phyloP scores from a whole-genome alignment of 257 asterid genomes.

The Fraxinus americana region DNA sequence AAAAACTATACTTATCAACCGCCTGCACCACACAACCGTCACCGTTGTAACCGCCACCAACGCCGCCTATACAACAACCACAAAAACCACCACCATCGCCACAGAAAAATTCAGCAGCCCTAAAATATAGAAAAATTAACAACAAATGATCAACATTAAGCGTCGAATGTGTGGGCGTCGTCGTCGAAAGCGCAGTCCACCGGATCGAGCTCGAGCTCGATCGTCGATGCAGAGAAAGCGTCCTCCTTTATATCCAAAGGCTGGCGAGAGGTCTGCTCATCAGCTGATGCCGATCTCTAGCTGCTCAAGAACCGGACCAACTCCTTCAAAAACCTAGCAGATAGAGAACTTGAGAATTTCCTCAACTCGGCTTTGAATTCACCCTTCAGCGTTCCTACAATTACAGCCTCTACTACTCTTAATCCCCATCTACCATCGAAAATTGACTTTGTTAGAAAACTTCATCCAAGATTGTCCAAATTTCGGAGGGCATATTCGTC shows the following conservation, averaged over 20 bases:
- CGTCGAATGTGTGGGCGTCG: slow-evolving; percentile 59
- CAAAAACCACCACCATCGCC: too few species aligned
- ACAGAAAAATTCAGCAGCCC: slow-evolving; percentile 22
- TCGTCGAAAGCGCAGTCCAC: slow-evolving; percentile 28
- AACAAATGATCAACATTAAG: slow-evolving; percentile 48
- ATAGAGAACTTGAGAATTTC: too few species aligned
- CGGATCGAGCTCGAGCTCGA: slow-evolving; percentile 39
- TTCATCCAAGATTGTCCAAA: slow-evolving; percentile 76
- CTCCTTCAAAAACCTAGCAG: too few species aligned
- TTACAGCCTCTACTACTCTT: slow-evolving; percentile 67
- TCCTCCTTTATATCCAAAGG: slow-evolving; percentile 90
- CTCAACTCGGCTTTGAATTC: too few species aligned
- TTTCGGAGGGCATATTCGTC: slow-evolving; percentile 83
- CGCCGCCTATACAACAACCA: too few species aligned
- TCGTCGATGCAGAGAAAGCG: slow-evolving; percentile 87
- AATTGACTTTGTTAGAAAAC: slow-evolving; percentile 78
- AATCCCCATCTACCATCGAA: slow-evolving; percentile 64
- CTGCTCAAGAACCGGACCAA: slow-evolving; percentile 80
- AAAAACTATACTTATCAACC: too few species aligned
- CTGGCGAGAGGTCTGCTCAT: slow-evolving; percentile 95
- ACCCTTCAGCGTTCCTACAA: too few species aligned
- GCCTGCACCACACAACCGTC: too few species aligned
- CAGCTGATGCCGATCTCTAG: slow-evolving; percentile 92
- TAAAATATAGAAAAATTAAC: neutral
- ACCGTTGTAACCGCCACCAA: too few species aligned